A percentile compares a stretch with the other conserved stretches of the same genome.
These are phyloP conservation scores for Alternaria triticina DNA, from an alignment of 2,329 filamentous ascomycete species.

Conservation along the genomic window DNA sequence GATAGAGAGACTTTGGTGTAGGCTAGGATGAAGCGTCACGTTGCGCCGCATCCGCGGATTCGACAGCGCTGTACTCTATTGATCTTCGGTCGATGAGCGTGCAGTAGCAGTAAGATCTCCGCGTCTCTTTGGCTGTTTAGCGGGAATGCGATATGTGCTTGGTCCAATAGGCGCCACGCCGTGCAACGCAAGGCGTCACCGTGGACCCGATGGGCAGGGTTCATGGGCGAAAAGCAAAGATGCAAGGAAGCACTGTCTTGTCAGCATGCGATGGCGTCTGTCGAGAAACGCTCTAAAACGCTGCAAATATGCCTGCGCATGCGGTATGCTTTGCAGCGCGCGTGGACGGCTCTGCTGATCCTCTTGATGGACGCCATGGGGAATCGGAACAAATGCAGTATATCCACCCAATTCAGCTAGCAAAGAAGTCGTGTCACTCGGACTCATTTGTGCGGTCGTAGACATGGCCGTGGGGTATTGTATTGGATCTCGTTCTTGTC, in stretches of 20 bases:
- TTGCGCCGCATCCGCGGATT: conserved; percentile 40
- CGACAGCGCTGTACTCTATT: conserved; percentile 31
- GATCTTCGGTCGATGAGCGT: conserved; percentile 27
- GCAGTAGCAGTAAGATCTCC: conserved; percentile 32
- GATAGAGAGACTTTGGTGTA: conserved; percentile 25
- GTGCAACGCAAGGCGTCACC: conserved; percentile 27
- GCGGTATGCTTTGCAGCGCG: conserved; percentile 32
- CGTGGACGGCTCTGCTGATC: conserved; percentile 20
- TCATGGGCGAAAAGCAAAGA: conserved; percentile 35
- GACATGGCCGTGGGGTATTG: conserved; percentile 24
- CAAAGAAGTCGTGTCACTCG: conserved; percentile 37
- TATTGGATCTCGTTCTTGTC: conserved; percentile 28
- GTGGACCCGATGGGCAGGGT: conserved; percentile 26
- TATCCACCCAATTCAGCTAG: conserved; percentile 38
- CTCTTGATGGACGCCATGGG: conserved; percentile 23
- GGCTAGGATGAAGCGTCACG: conserved; percentile 37
- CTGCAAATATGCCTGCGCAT: conserved; percentile 28
- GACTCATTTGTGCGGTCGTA: conserved; percentile 33
- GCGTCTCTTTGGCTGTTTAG: conserved; percentile 30
- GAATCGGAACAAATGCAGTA: conserved; percentile 36
- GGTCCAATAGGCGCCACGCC: conserved; percentile 31
- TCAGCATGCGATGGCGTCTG: conserved; percentile 38
- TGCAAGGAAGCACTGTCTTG: conserved; percentile 42
- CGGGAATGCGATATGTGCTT: conserved; percentile 20
- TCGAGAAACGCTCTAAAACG: conserved; percentile 40